phyloP scores from a whole-genome alignment of 1,284 basidiomycete species.

The Thelephora terrestris region DNA sequence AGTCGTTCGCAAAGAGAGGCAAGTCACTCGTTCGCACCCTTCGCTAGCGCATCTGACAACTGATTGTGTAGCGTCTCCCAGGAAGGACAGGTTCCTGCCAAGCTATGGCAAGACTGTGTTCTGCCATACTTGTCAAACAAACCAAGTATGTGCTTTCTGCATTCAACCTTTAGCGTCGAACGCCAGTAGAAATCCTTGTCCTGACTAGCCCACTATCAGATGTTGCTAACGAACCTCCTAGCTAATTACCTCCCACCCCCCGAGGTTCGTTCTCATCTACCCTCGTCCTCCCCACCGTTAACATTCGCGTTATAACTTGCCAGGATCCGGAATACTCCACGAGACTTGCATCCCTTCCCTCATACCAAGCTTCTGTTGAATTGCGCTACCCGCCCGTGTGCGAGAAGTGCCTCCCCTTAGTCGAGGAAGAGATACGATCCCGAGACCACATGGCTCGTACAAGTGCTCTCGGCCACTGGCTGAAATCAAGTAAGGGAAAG shows the following conservation, averaged over 20 bases:
- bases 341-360: constrained; percentile 52
- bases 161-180: no score
- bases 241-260: constrained; percentile 77
- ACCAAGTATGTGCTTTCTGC: constrained; percentile 20
- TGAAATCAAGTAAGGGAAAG: constrained; percentile 53
- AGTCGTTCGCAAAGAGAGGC: constrained; percentile 72
- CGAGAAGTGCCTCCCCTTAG: constrained; percentile 56
- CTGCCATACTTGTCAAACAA: constrained; percentile 83
- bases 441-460: constrained; percentile 77
- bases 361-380: constrained; percentile 67
- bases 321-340: constrained; percentile 64
- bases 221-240: constrained; percentile 73
- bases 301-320: constrained; percentile 2
- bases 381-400: constrained; percentile 83
- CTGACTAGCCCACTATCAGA: constrained; percentile 33
- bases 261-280: constrained; percentile 34
- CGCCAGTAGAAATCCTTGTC: no score
- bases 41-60: not conserved
- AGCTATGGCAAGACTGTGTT: constrained; percentile 52
- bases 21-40: constrained; percentile 15
- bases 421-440: constrained; percentile 69
- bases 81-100: constrained; percentile 55
- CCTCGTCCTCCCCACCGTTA: not conserved
- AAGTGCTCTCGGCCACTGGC: constrained; percentile 61
- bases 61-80: constrained; percentile 42